Percentiles rank a stretch among this genome's conserved stretches.
These are phyloP conservation scores for Euryodendron excelsum DNA, from an alignment of 148 eudicot genomes.

Conservation along the genomic window DNA sequence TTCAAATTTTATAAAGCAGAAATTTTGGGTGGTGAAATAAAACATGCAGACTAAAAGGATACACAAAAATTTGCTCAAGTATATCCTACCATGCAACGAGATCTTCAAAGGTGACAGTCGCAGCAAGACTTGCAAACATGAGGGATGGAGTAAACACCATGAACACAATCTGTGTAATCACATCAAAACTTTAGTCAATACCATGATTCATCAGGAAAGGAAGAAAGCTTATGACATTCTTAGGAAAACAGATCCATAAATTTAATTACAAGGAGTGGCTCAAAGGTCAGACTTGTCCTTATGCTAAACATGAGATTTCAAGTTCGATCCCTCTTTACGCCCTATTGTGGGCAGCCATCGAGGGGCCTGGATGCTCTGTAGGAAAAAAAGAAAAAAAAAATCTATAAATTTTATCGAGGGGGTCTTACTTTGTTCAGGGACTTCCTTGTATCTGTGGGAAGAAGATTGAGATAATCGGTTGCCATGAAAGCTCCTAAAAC, in stretches of 20 bases:
- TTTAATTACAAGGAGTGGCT: too few relatives aligned
- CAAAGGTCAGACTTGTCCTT: too few relatives aligned
- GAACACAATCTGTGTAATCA: slow-evolving; percentile 76
- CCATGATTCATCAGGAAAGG: not conserved
- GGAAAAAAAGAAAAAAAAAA: too few relatives aligned
- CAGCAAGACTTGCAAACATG: slow-evolving; percentile 72
- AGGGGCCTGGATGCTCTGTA: too few relatives aligned
- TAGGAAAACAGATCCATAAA: too few relatives aligned
- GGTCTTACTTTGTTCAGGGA: slow-evolving; percentile 36
- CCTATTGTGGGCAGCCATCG: too few relatives aligned
- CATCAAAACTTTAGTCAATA: not conserved
- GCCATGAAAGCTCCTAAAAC: slow-evolving; percentile 44
- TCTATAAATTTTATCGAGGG: too few relatives aligned
- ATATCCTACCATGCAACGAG: slow-evolving; percentile 73
- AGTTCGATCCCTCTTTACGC: too few relatives aligned
- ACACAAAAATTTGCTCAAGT: not conserved
- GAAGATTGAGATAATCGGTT: slow-evolving; percentile 29
- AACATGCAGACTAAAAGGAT: too few relatives aligned
- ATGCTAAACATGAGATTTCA: too few relatives aligned
- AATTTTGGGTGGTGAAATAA: not conserved
- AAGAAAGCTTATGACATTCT: too few relatives aligned
- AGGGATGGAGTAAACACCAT: slow-evolving; percentile 76
- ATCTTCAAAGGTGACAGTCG: slow-evolving; percentile 77
- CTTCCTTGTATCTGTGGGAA: slow-evolving; percentile 27
- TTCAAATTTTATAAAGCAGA: not conserved